Evolutionary conservation across 2,329 filamentous ascomycete genomes (phyloP).

Genomic region (Apiospora rasikravindrae): DNA sequence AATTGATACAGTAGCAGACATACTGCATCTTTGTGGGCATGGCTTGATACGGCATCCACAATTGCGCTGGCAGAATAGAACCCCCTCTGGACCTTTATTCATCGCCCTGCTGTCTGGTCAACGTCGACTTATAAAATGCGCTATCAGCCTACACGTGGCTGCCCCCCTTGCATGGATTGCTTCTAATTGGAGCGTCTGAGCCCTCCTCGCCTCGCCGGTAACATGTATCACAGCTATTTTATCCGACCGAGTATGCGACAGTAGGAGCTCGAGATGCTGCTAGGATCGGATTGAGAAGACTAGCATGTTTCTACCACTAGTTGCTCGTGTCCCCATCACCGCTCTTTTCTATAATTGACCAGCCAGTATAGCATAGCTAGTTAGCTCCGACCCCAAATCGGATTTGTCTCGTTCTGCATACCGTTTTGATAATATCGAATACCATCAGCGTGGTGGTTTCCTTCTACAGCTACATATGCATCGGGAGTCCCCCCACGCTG

Average conservation of each 20-base stretch:
- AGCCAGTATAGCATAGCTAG: background rate
- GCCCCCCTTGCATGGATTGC: conserved; percentile 1
- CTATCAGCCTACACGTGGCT: conserved; percentile 1
- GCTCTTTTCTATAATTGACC: conserved; percentile 2
- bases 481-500: background rate
- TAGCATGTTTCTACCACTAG: background rate
- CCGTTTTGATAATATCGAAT: background rate
- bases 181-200: conserved; percentile 1
- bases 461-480: background rate
- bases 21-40: background rate
- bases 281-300: background rate
- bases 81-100: conserved; percentile 4
- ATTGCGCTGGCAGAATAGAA: background rate
- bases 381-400: background rate
- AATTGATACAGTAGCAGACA: background rate
- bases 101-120: background rate
- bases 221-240: background rate
- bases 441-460: background rate
- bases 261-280: background rate
- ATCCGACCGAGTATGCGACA: background rate
- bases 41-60: background rate
- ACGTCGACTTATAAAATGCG: background rate
- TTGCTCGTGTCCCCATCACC: background rate
- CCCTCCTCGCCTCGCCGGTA: background rate
- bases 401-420: background rate